Conservation (phyloP, 306 rosid species). For the Medicago lupulina region DNA sequence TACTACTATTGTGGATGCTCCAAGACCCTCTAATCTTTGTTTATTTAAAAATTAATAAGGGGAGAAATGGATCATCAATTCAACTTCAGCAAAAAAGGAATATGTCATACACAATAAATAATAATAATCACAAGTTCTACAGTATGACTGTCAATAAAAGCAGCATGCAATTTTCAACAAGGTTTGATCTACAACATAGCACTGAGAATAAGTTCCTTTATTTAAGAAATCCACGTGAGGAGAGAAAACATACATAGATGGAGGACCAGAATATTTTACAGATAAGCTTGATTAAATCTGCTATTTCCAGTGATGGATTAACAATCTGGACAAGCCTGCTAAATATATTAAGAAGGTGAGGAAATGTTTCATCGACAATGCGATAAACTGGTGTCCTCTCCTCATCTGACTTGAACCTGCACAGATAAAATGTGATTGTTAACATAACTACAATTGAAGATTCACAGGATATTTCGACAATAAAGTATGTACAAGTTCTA, state of each 20-base stretch:
- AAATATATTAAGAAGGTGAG: conserved; percentile 84
- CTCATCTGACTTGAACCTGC: conserved; percentile 96
- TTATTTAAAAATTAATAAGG: neutral
- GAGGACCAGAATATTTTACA: conserved; percentile 99
- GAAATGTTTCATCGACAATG: conserved; percentile 94
- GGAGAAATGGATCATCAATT: conserved; percentile 8
- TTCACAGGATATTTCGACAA: conserved; percentile 6
- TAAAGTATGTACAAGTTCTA: neutral
- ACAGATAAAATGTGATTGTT: conserved; percentile 30
- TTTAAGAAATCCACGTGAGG: conserved; percentile 14
- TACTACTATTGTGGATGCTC: no score
- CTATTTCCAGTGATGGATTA: conserved; percentile 86
- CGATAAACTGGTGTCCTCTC: conserved; percentile 88
- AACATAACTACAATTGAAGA: neutral
- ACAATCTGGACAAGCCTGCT: conserved; percentile 80
- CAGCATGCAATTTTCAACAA: conserved; percentile 26
- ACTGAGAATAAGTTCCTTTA: neutral
- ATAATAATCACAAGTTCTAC: conserved; percentile 10
- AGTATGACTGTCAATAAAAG: conserved; percentile 32
- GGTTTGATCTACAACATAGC: conserved; percentile 31
- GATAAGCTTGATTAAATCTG: conserved; percentile 92
- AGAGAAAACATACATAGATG: conserved; percentile 71
- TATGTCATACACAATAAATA: neutral
- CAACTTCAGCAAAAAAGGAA: neutral
- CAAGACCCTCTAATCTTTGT: neutral